A percentile compares a stretch with the other conserved stretches of the same genome.
These are phyloP conservation scores for Lonicera japonica DNA, from an alignment of 129 eudicot genomes.

Conservation along the genomic window DNA sequence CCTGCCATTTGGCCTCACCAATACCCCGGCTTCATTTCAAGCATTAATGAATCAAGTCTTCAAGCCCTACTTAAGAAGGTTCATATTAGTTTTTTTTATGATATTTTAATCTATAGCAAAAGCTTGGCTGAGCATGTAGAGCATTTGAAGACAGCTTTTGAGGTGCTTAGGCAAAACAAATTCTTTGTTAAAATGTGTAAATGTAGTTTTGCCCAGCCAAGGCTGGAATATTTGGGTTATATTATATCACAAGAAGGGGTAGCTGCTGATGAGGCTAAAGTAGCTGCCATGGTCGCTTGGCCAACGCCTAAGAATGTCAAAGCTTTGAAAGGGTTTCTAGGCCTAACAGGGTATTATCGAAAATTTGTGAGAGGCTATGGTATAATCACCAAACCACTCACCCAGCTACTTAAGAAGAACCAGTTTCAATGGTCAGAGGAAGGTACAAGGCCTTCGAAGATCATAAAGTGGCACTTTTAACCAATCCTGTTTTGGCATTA, in stretches of 20 bases:
- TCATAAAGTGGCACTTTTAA: neutral
- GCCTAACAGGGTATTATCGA: neutral
- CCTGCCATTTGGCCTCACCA: neutral
- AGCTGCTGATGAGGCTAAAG: neutral
- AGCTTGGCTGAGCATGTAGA: too few species aligned
- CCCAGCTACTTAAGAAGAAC: neutral
- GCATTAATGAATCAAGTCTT: neutral
- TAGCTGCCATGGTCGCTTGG: neutral
- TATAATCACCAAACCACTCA: neutral
- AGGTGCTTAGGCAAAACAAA: neutral
- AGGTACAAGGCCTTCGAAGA: neutral
- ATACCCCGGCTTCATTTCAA: neutral
- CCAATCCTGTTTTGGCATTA: neutral
- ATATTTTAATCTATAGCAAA: neutral
- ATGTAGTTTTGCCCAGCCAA: neutral
- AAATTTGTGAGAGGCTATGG: neutral
- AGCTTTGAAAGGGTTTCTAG: neutral
- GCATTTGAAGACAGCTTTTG: neutral
- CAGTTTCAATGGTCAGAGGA: neutral
- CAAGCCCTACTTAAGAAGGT: neutral
- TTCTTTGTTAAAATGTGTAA: neutral
- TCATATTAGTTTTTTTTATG: neutral
- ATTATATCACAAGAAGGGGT: neutral
- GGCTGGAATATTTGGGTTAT: neutral
- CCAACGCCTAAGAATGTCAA: neutral